phyloP scores from a whole-genome alignment of 2,329 filamentous ascomycete genomes.

The Beauveria medogensis region DNA sequence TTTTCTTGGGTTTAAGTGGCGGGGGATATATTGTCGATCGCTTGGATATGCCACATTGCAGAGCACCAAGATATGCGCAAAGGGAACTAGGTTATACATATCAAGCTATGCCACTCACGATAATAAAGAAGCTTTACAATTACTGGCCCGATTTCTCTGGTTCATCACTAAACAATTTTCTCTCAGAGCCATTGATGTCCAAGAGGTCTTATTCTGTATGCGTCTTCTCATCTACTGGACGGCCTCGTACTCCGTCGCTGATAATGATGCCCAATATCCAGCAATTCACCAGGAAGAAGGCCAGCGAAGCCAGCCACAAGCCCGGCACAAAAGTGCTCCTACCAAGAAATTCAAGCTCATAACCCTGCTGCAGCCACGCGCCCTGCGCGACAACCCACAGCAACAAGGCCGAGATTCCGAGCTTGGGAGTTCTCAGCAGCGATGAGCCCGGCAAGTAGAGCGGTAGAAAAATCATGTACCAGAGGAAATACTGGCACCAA shows the following conservation, averaged over 20 bases:
- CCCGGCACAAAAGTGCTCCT: constrained; percentile 77
- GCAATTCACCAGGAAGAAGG: constrained; percentile 78
- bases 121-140: no score
- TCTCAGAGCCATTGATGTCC: no score
- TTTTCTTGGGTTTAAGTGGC: no score
- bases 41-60: no score
- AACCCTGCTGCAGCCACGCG: constrained; percentile 69
- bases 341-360: constrained; percentile 70
- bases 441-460: constrained; percentile 80
- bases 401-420: constrained; percentile 57
- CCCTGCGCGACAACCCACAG: constrained; percentile 74
- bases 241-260: constrained; percentile 41
- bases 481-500: constrained; percentile 79
- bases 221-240: constrained; percentile 15
- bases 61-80: no score
- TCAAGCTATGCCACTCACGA: no score
- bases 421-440: constrained; percentile 48
- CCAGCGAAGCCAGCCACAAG: constrained; percentile 65
- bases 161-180: no score
- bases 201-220: not conserved
- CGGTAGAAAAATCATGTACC: constrained; percentile 92
- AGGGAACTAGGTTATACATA: no score
- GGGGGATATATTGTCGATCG: no score
- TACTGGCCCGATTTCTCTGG: no score
- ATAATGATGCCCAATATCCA: constrained; percentile 82